Base-by-base conservation (phyloP, 164 flowering plant species). In the Piper betle region DNA sequence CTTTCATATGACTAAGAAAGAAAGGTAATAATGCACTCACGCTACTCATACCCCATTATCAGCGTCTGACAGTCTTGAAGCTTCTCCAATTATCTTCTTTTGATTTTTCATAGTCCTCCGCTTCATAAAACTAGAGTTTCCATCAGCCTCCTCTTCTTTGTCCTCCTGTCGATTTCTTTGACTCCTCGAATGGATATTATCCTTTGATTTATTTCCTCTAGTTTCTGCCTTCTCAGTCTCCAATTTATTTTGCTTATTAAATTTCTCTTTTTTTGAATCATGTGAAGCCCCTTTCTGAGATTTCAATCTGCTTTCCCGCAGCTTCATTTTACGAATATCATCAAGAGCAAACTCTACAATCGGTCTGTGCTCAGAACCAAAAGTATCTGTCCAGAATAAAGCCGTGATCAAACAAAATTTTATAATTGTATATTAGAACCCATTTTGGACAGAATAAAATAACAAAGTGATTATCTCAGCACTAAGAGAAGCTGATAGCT, bases 281-380 rank as follows among this genome's bases (percentile, higher is more conserved):
- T 39, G 9, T 46, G 6, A 6, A 20, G 4, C 20, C 60, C 66
- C 66, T 54, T 63, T 64, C 39, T 62, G 50, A 60, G 70, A 58
- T 59, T 77, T 71, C 55, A 66, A 62, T 71, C 72, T 87, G 20
- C 65, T 74, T 57, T 74, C 73, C 20, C 90, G 75, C 61, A 64
- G 61, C 78, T 78, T 85, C 80, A 90, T 62, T 33, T 69, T 81
- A 20, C 75, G 82, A 59, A 84, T 76, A 72, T 93, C 80, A 64
- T 93, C 96, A 59, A 88, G 68, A 46, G 99, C 92, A 71, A 93
- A 93, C 75, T 83, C 91, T 60, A 88, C 92, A 69, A 93, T 84
- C 7, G 97, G 99, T 37, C 95, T 91, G 68, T 81, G 83, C 64
- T 82, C 84, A 48, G 82, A 75, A 25, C 83, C 87, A 82, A 93